A percentile compares a stretch with the other conserved stretches of the same genome.
These are phyloP conservation scores for Geosmithia putterillii DNA, from an alignment of 2,329 filamentous ascomycete species.

Conservation along the genomic window DNA sequence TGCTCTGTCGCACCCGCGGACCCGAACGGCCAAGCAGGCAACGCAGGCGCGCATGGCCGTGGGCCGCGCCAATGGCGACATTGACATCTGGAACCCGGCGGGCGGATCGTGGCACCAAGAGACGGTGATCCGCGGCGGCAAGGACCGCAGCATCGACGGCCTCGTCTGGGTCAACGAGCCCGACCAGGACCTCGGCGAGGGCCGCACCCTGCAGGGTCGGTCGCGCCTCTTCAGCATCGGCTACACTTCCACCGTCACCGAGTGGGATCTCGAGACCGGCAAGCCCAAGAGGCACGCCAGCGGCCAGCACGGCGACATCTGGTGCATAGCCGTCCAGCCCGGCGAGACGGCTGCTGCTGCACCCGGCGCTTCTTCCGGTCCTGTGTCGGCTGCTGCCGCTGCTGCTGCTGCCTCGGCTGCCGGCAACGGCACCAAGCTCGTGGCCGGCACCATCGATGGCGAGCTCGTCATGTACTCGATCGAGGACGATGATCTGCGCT, in stretches of 20 bases:
- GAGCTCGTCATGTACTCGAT: slow-evolving; percentile 80
- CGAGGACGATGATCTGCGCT: slow-evolving; percentile 70
- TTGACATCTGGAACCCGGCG: slow-evolving; percentile 93
- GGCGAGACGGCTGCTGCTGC: slow-evolving; percentile 8
- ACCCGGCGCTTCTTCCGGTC: too few species aligned
- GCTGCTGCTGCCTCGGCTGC: slow-evolving; percentile 4
- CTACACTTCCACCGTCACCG: slow-evolving; percentile 81
- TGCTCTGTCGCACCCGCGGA: slow-evolving; percentile 71
- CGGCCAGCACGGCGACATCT: slow-evolving; percentile 91
- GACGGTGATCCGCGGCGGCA: slow-evolving; percentile 69
- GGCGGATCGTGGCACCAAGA: slow-evolving; percentile 83
- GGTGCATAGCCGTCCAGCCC: slow-evolving; percentile 88
- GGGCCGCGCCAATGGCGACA: slow-evolving; percentile 86
- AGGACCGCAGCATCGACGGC: slow-evolving; percentile 78
- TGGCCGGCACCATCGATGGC: slow-evolving; percentile 83
- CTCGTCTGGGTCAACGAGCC: slow-evolving; percentile 85
- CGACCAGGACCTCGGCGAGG: slow-evolving; percentile 53
- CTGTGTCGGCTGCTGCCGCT: neutral
- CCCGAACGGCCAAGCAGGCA: slow-evolving; percentile 33
- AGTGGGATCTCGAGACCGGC: slow-evolving; percentile 83
- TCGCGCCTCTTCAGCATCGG: slow-evolving; percentile 92
- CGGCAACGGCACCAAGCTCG: slow-evolving; percentile 46
- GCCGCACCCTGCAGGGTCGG: slow-evolving; percentile 52
- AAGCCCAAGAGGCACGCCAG: slow-evolving; percentile 70
- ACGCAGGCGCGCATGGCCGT: slow-evolving; percentile 65